Percentiles rank a stretch among this genome's conserved stretches.
phyloP scores from a whole-genome alignment of 169 alveolate genomes.

The Cryptosporidium canis region DNA sequence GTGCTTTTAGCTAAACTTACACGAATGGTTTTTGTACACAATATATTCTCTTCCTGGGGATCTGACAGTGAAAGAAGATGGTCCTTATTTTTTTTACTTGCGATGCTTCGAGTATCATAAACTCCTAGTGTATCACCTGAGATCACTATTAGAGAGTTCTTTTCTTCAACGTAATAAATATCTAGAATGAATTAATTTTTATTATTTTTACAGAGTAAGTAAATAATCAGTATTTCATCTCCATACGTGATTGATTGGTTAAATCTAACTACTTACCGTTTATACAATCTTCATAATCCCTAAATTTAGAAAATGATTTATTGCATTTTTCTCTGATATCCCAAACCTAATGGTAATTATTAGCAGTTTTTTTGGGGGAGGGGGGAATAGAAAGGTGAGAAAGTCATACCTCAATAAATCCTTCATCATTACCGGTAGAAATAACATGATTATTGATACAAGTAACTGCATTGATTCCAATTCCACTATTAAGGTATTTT shows the following conservation, averaged over 20 bases:
- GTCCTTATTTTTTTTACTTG: constrained; percentile 44
- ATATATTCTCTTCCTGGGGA: constrained; percentile 68
- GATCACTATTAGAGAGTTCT: constrained; percentile 10
- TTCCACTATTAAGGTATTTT: background rate
- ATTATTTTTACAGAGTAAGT: too few species aligned
- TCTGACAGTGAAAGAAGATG: constrained; percentile 44
- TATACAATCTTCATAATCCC: constrained; percentile 65
- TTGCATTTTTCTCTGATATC: constrained; percentile 30
- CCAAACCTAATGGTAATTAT: constrained; percentile 29
- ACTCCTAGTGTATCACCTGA: constrained; percentile 64
- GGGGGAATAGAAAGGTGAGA: background rate
- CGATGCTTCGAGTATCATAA: constrained; percentile 30
- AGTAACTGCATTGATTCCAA: constrained; percentile 39
- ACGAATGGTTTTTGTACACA: constrained; percentile 27
- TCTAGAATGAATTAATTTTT: constrained; percentile 13
- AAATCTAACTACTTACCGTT: constrained; percentile 69
- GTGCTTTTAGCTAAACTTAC: constrained; percentile 11
- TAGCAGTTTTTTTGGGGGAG: background rate
- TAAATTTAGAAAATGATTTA: constrained; percentile 30
- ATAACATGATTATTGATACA: constrained; percentile 6
- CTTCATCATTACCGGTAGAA: constrained; percentile 47
- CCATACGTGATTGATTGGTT: background rate
- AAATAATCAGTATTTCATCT: background rate
- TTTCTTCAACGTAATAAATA: constrained; percentile 2
- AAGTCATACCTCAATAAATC: constrained; percentile 47